Percentiles rank a stretch among this genome's conserved stretches.
phyloP scores from a whole-genome alignment of 2,329 filamentous ascomycete species.

The Talaromyces sp. region DNA sequence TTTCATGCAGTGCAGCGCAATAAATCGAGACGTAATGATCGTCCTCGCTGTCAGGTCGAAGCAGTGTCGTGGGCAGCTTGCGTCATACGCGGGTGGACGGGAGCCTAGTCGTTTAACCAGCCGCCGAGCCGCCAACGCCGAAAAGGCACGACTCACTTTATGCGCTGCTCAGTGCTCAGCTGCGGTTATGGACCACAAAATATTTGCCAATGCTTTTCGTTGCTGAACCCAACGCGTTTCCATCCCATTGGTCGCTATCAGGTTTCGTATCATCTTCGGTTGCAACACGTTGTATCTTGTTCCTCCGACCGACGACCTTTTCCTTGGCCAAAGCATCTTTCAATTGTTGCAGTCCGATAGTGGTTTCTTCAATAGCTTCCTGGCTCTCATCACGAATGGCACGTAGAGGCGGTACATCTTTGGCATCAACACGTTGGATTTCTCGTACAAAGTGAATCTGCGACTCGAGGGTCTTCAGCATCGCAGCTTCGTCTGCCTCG shows the following conservation, averaged over 20 bases:
- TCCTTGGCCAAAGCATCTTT: conserved; percentile 35
- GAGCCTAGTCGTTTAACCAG: no score
- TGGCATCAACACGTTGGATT: conserved; percentile 72
- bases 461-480: conserved; percentile 68
- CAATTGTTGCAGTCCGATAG: conserved; percentile 32
- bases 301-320: conserved; percentile 33
- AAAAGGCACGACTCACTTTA: background rate
- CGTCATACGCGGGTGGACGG: background rate
- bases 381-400: conserved; percentile 69
- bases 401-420: conserved; percentile 64
- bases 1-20: background rate
- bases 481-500: conserved; percentile 57
- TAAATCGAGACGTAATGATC: background rate
- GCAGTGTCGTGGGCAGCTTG: background rate
- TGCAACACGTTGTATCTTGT: conserved; percentile 42
- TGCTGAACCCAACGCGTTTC: conserved; percentile 65
- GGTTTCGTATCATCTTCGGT: conserved; percentile 23
- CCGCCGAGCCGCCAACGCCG: conserved; percentile 2
- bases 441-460: conserved; percentile 89
- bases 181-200: conserved; percentile 62
- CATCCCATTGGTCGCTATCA: conserved; percentile 53
- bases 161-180: background rate
- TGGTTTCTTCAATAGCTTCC: conserved; percentile 32
- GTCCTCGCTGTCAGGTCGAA: background rate
- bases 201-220: conserved; percentile 63